A percentile compares a stretch with the other conserved stretches of the same genome.
Conservation (phyloP, 352 stramenopile species). For the Phytophthora sp. region DNA sequence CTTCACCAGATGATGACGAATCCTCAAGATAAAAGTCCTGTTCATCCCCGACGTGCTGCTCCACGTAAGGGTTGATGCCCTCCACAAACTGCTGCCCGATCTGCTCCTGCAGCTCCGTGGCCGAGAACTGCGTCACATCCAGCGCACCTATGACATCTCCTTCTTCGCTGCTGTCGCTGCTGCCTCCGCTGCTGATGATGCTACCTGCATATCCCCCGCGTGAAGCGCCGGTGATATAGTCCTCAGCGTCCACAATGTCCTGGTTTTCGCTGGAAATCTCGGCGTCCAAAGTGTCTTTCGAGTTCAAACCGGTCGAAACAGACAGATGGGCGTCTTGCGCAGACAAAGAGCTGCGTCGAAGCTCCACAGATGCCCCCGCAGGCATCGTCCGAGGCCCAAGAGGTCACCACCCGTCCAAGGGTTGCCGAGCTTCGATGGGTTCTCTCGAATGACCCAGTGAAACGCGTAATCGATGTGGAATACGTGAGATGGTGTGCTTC, state of each 20-base stretch:
- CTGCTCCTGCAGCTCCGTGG: constrained; percentile 35
- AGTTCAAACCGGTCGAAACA: background rate
- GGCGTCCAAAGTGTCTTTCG: background rate
- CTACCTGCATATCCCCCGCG: constrained; percentile 30
- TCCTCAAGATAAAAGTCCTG: constrained; percentile 45
- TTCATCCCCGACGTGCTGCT: constrained; percentile 42
- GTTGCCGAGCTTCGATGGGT: constrained; percentile 7
- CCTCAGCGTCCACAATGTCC: constrained; percentile 23
- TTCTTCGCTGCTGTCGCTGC: constrained; percentile 31
- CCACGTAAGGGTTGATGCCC: constrained; percentile 60
- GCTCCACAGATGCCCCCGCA: constrained; percentile 21
- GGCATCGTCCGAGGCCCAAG: constrained; percentile 33
- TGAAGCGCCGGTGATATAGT: constrained; percentile 35
- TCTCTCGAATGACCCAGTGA: constrained; percentile 11
- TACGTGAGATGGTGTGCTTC: no score
- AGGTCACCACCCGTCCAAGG: constrained; percentile 18
- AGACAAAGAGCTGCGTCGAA: constrained; percentile 1
- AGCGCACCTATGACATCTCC: constrained; percentile 9
- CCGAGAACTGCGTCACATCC: constrained; percentile 37
- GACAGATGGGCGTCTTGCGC: constrained; percentile 5
- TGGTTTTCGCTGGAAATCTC: constrained; percentile 28
- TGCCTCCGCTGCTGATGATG: constrained; percentile 39
- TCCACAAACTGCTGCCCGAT: constrained; percentile 43
- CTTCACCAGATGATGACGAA: constrained; percentile 25
- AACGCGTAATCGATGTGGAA: no score